Evolutionary conservation across 352 stramenopile species (phyloP), one percentile per base, ranked within the genome.

Genomic region (Globisporangium cylindrosporum): DNA sequence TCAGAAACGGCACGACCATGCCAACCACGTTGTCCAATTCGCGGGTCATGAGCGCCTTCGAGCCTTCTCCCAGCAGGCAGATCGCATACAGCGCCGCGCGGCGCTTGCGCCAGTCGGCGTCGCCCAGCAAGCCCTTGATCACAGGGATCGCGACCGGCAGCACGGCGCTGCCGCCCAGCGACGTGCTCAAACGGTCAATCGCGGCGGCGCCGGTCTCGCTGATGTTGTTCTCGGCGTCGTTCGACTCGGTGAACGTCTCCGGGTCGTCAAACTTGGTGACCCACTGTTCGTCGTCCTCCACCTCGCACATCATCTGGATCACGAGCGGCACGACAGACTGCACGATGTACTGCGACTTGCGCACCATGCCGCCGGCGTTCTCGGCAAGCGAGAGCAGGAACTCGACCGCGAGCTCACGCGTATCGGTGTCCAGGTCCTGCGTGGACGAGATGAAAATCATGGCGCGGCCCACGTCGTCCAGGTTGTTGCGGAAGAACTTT

Each of bases 381-480:
- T 93, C 87, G 53, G 82, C 89, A 20, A 96, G 67, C 36, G 85
- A 89, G 20, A 96, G 77, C 48, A 96, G 61, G 68, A 94, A 93
- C 70, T 96, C 88, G 24, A 94, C 78, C 20, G 84, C 85, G 22
- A 96, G 79, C 58, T 93, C 83, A 51, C 88, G 86, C 15, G 85
- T 92, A 59, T 94, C 88, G 12, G 75, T 68, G 67, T 93, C 86
- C 7, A 94, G 67, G 34, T 77, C 70, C 60, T 90, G 81, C 29
- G 82, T 73, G 53, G 82, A 86, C 58, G 78, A 82, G 65, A 94
- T 79, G 61, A 90, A 88, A 73, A 96, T 78, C 85, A 96, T 94
- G 27, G 85, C 88, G 49, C 84, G 83, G 24, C 77, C 80, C 36
- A 93, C 78, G 58, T 89, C 80, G 62, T 92, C 84, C 61, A 94